Evolutionary conservation across 495 filamentous ascomycete species (phyloP).

Genomic region (Lasiosphaeria ovina): DNA sequence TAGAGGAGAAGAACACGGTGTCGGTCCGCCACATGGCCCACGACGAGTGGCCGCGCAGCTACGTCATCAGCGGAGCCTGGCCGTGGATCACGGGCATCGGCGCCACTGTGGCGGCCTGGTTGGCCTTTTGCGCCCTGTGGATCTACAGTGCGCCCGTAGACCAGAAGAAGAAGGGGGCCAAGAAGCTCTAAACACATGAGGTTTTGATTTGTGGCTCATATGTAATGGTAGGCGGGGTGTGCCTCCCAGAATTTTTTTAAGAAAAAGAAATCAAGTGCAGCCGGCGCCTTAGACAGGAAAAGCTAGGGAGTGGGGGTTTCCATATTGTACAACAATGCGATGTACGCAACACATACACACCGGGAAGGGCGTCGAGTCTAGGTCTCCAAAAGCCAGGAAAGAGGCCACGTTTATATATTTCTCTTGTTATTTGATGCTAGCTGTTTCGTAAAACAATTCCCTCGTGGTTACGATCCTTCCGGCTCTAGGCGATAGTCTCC

Average conservation of each 20-base stretch:
- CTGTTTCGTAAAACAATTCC: neutral
- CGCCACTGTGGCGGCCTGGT: constrained; percentile 77
- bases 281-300: neutral
- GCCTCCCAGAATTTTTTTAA: neutral
- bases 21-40: constrained; percentile 95
- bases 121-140: constrained; percentile 85
- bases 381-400: constrained; percentile 13
- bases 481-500: neutral
- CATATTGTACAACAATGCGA: constrained; percentile 13
- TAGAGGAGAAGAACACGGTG: constrained; percentile 94
- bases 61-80: constrained; percentile 85
- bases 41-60: constrained; percentile 92
- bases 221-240: constrained; percentile 1
- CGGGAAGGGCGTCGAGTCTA: constrained; percentile 4
- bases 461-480: neutral
- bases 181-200: constrained; percentile 60
- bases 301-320: neutral
- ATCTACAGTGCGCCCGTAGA: constrained; percentile 72
- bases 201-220: neutral
- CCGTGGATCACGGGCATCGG: constrained; percentile 92
- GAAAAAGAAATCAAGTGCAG: too few species aligned
- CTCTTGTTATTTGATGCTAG: neutral
- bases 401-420: constrained; percentile 9
- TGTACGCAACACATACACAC: constrained; percentile 8
- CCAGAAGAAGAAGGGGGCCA: constrained; percentile 49